Percentiles rank a stretch among this genome's conserved stretches.
Evolutionary conservation across 2,329 filamentous ascomycete species (phyloP).

Genomic region (Pezicula neosporulosa): DNA sequence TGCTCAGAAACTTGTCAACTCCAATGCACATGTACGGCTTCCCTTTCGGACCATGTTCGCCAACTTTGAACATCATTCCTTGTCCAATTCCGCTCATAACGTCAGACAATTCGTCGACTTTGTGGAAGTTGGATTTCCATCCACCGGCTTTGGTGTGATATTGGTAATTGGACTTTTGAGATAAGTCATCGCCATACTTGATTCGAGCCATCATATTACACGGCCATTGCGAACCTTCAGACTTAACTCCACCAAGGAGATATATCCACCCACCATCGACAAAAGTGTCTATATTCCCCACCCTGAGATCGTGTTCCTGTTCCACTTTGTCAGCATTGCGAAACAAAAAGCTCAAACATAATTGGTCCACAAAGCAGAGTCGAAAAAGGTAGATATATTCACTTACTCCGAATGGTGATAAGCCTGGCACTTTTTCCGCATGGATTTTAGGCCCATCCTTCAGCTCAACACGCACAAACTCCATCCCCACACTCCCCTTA

Average conservation of each 20-base stretch:
- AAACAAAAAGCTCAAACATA: background rate
- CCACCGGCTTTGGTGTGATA: background rate
- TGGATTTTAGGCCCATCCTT: background rate
- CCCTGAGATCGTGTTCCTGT: background rate
- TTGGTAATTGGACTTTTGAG: conserved; percentile 1
- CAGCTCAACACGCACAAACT: conserved; percentile 3
- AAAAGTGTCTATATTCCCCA: conserved; percentile 2
- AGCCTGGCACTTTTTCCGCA: conserved; percentile 1
- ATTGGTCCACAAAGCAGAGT: background rate
- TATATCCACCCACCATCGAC: conserved; percentile 5
- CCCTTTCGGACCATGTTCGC: background rate
- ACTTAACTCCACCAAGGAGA: background rate
- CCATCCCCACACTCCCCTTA: conserved; percentile 1
- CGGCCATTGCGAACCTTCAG: background rate
- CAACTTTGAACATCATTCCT: conserved; percentile 5
- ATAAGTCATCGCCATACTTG: conserved; percentile 2
- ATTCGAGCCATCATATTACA: conserved; percentile 3
- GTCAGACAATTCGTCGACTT: background rate
- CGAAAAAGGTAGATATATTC: background rate
- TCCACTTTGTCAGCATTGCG: background rate
- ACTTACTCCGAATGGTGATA: conserved; percentile 2
- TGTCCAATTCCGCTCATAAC: background rate
- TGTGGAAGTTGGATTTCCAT: background rate
- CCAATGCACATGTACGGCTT: conserved; percentile 2
- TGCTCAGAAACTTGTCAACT: conserved; percentile 1